Conservation (phyloP, 1,139 yeast species). For the Sugiyamaella pinicola region DNA sequence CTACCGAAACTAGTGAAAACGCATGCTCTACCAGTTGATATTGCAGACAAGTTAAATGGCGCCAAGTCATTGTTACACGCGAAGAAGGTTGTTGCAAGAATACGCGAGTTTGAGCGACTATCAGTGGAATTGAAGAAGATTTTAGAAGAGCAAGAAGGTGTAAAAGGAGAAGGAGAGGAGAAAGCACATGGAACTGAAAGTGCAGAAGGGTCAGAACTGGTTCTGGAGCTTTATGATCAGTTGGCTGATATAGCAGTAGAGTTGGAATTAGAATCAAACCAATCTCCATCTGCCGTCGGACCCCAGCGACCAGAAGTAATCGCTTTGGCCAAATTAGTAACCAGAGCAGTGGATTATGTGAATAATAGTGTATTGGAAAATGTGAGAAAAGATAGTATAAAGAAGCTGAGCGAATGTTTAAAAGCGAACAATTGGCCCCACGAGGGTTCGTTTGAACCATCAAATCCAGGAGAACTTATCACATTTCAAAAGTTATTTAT, state of each 20-base stretch:
- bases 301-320: neutral
- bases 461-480: slow-evolving; percentile 10
- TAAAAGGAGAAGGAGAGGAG: neutral
- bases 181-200: neutral
- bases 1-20: slow-evolving; percentile 6
- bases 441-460: slow-evolving; percentile 20
- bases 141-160: neutral
- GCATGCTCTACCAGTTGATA: slow-evolving; percentile 2
- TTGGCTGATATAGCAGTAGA: slow-evolving; percentile 8
- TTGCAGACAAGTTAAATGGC: slow-evolving; percentile 6
- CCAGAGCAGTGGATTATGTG: slow-evolving; percentile 2
- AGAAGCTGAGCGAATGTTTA: slow-evolving; percentile 26
- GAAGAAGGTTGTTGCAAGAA: slow-evolving; percentile 2
- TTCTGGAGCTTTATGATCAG: slow-evolving; percentile 10
- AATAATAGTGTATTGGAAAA: slow-evolving; percentile 3
- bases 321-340: neutral
- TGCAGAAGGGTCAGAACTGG: neutral
- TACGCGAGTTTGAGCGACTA: slow-evolving; percentile 6
- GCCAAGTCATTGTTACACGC: slow-evolving; percentile 15
- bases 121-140: neutral
- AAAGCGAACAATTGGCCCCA: slow-evolving; percentile 35
- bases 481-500: slow-evolving; percentile 23
- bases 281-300: neutral
- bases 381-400: slow-evolving; percentile 5
- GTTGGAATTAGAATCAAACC: neutral